Conservation (phyloP, 352 stramenopile species). For the Globisporangium middletonii region DNA sequence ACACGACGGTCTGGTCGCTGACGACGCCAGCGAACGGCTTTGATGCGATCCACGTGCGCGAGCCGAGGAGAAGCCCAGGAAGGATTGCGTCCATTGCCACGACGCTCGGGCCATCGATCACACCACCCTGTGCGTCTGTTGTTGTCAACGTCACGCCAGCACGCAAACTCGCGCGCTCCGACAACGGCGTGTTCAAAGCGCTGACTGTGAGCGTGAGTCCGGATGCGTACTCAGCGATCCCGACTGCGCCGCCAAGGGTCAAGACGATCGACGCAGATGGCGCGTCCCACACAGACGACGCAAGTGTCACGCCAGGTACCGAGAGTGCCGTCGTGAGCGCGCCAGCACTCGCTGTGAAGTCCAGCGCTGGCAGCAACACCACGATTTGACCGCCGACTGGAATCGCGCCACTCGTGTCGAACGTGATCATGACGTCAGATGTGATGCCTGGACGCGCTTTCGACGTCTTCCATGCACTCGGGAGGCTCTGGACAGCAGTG, state of each 20-base stretch:
- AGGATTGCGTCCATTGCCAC: constrained; percentile 39
- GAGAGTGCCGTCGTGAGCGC: background rate
- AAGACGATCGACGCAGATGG: constrained; percentile 14
- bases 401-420: constrained; percentile 40
- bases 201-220: constrained; percentile 27
- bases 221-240: constrained; percentile 27
- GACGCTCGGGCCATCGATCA: constrained; percentile 46
- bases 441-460: constrained; percentile 39
- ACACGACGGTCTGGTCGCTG: constrained; percentile 38
- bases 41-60: constrained; percentile 35
- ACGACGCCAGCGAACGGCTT: constrained; percentile 39
- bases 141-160: constrained; percentile 27
- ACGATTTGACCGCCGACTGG: constrained; percentile 31
- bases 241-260: constrained; percentile 7
- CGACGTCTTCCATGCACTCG: constrained; percentile 29
- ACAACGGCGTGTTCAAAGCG: constrained; percentile 36
- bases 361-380: constrained; percentile 24
- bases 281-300: constrained; percentile 22
- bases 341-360: constrained; percentile 29
- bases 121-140: constrained; percentile 25
- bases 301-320: background rate
- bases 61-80: constrained; percentile 35
- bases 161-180: constrained; percentile 21
- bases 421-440: constrained; percentile 33
- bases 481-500: constrained; percentile 29